Percentiles rank a stretch among this genome's conserved stretches.
phyloP scores from a whole-genome alignment of 495 filamentous ascomycete species.

The Patellaria atrata region DNA sequence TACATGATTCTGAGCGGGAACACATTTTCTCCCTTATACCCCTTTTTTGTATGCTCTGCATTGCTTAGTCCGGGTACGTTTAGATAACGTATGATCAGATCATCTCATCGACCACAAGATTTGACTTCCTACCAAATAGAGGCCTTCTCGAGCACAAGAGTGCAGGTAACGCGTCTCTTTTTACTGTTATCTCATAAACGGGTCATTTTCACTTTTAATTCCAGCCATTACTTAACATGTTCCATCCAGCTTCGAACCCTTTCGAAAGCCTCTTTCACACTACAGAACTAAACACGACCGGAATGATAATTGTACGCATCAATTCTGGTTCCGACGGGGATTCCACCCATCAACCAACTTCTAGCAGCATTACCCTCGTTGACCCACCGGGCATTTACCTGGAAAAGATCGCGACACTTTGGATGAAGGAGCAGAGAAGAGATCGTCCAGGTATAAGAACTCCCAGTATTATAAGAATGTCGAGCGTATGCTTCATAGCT shows the following conservation, averaged over 20 bases:
- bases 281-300: slow-evolving; percentile 1
- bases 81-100: too few relatives aligned
- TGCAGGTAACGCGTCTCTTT: not conserved
- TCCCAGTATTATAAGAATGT: not conserved
- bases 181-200: not conserved
- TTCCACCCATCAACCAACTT: slow-evolving; percentile 20
- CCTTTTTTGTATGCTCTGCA: too few relatives aligned
- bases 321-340: slow-evolving; percentile 25
- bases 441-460: slow-evolving; percentile 6
- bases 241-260: not conserved
- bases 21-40: too few relatives aligned
- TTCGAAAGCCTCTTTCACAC: slow-evolving; percentile 1
- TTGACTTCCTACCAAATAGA: too few relatives aligned
- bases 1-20: too few relatives aligned
- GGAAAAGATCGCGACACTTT: slow-evolving; percentile 20
- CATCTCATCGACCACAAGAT: too few relatives aligned
- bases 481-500: not conserved
- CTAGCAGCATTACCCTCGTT: slow-evolving; percentile 3
- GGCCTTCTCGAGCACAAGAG: not conserved
- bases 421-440: slow-evolving; percentile 19
- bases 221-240: not conserved
- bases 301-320: slow-evolving; percentile 17
- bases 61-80: too few relatives aligned
- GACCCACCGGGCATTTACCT: slow-evolving; percentile 22
- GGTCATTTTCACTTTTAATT: not conserved